Percentiles rank a stretch among this genome's conserved stretches.
Conservation (phyloP, 345 rosid genomes). For the Raphanus raphanistrum region DNA sequence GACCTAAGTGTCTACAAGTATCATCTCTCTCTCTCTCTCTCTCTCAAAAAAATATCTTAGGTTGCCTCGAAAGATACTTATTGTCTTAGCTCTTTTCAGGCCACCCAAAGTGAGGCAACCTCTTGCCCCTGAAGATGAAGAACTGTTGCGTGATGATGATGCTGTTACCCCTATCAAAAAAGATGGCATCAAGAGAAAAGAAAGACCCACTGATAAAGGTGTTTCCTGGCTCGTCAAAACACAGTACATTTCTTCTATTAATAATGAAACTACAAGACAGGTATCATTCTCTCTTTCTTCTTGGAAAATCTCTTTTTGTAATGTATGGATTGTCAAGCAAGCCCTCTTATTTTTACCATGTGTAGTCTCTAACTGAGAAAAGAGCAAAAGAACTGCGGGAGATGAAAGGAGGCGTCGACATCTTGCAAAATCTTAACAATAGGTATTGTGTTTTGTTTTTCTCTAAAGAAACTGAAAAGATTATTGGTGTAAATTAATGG, state of each 20-base stretch:
- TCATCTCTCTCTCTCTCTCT: slow-evolving; percentile 14
- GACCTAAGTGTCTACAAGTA: slow-evolving; percentile 97
- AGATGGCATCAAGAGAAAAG: slow-evolving; percentile 86
- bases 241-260: slow-evolving; percentile 88
- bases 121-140: slow-evolving; percentile 92
- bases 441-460: slow-evolving; percentile 52
- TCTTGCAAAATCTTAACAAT: slow-evolving; percentile 72
- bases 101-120: slow-evolving; percentile 64
- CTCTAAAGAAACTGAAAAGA: background rate
- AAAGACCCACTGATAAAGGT: slow-evolving; percentile 93
- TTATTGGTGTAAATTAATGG: background rate
- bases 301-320: background rate
- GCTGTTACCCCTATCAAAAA: slow-evolving; percentile 72
- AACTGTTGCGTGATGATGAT: slow-evolving; percentile 83
- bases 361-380: slow-evolving; percentile 90
- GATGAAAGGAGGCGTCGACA: slow-evolving; percentile 66
- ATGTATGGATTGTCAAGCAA: slow-evolving; percentile 12
- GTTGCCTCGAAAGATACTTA: slow-evolving; percentile 14
- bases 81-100: slow-evolving; percentile 42
- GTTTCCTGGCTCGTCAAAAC: slow-evolving; percentile 97
- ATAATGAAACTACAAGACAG: slow-evolving; percentile 82
- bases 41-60: background rate
- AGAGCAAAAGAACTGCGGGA: slow-evolving; percentile 94
- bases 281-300: slow-evolving; percentile 39
- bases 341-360: slow-evolving; percentile 16